Percentiles rank a stretch among this genome's conserved stretches.
These are phyloP conservation scores for Rubia yunnanensis DNA, from an alignment of 257 asterid species.

Conservation along the genomic window DNA sequence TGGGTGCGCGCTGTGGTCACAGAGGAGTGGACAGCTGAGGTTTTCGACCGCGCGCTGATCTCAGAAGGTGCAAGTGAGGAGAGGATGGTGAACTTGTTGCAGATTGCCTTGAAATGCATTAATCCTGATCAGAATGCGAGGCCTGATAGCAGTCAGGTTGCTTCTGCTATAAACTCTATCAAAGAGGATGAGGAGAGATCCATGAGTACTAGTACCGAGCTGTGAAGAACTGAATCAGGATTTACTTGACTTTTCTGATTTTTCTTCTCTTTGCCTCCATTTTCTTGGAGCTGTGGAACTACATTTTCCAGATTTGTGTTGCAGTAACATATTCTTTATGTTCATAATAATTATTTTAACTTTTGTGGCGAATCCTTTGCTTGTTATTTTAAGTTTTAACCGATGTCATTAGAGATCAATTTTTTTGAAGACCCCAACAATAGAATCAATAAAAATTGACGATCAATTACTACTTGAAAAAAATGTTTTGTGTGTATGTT, in stretches of 20 bases:
- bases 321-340: not conserved
- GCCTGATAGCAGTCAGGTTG: conserved; percentile 45
- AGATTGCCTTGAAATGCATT: conserved; percentile 56
- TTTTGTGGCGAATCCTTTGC: not conserved
- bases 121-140: conserved; percentile 30
- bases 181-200: conserved; percentile 52
- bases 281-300: not conserved
- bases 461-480: too few species aligned
- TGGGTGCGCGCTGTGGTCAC: conserved; percentile 65
- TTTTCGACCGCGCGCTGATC: conserved; percentile 46
- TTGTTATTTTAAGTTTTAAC: too few species aligned
- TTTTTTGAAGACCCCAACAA: too few species aligned
- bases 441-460: too few species aligned
- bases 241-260: not conserved
- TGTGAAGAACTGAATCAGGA: not conserved
- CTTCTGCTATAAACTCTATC: conserved; percentile 33
- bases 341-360: not conserved
- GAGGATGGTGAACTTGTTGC: conserved; percentile 54
- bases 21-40: conserved; percentile 78
- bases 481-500: too few species aligned
- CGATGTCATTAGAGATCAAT: too few species aligned
- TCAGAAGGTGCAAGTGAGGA: conserved; percentile 54
- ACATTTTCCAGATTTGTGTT: not conserved
- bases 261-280: not conserved
- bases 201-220: conserved; percentile 3